A percentile compares a stretch with the other conserved stretches of the same genome.
Evolutionary conservation across 495 filamentous ascomycete species (phyloP).

Genomic region (Polyplosphaeria fusca): DNA sequence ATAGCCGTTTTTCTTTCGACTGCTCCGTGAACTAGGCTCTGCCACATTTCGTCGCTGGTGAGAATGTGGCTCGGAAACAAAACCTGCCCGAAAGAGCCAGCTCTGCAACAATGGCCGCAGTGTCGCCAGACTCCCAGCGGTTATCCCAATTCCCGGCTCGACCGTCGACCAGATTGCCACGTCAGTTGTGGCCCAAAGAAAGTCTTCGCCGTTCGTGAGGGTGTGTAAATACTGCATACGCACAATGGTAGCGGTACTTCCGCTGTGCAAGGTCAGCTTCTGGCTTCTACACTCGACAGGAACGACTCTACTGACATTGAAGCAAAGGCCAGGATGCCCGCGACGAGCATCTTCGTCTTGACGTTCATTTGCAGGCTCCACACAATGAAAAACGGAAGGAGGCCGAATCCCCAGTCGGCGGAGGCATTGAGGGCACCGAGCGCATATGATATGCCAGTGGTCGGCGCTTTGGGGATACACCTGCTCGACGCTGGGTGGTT

Average conservation of each 20-base stretch:
- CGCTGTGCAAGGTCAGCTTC: constrained; percentile 32
- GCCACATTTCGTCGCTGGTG: neutral
- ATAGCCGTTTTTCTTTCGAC: neutral
- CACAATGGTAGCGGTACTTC: constrained; percentile 44
- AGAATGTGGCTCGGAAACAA: neutral
- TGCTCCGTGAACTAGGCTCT: neutral
- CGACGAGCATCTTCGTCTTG: constrained; percentile 25
- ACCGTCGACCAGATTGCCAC: constrained; percentile 40
- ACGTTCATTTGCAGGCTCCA: constrained; percentile 42
- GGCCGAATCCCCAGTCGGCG: constrained; percentile 44
- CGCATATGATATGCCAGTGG: constrained; percentile 39
- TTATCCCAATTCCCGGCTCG: constrained; percentile 40
- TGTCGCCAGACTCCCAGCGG: constrained; percentile 37
- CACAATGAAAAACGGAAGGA: constrained; percentile 44
- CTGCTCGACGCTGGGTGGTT: constrained; percentile 33
- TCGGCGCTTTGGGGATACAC: constrained; percentile 37
- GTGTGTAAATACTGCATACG: constrained; percentile 43
- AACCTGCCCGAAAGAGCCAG: constrained; percentile 6
- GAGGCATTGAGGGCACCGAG: constrained; percentile 41
- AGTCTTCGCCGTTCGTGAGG: constrained; percentile 36
- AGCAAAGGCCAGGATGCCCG: constrained; percentile 27
- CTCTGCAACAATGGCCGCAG: constrained; percentile 35
- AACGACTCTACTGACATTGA: constrained; percentile 22
- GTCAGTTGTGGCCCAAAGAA: constrained; percentile 35
- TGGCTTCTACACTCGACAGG: neutral